Evolutionary conservation across 306 rosid genomes (phyloP), one percentile per base, ranked within the genome.

Genomic region (Inga leiocalycina): DNA sequence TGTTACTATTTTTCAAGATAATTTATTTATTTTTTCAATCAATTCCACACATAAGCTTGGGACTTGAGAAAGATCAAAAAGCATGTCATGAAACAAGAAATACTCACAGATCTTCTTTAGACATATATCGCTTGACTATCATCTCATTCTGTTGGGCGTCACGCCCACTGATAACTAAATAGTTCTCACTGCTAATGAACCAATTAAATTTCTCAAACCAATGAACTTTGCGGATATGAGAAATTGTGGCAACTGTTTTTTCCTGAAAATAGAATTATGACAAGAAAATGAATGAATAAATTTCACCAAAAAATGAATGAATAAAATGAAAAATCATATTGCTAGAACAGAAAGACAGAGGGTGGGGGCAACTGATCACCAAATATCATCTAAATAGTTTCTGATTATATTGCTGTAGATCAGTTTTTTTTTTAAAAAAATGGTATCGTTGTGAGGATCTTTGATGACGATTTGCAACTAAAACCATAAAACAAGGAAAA

Each of bases 71-170:
- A 74, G 3, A 65, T 39, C 61, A 78, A 14, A 72, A 52, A 59
- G 74, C 52, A 75, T 16, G 66, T 80, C 34, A 46, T 5, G n/a
- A 69, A 76, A 69, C 80, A 85, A 70, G 59, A 80, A 81, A 84
- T 84, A 91, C 98, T 94, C 90, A 94, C 99, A 94, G 89, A 89
- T 96, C 99, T 85, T 97, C 99, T 84, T 91, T 96, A 75, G 95
- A 91, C 99, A 96, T 96, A 88, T 96, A 94, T 67, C 99, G 97
- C 87, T 96, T 96, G 77, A 94, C 99, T 91, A 96, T 91, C 99
- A 96, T 91, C 92, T 96, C 99, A 87, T 96, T 96, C 81, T 96
- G 99, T 86, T 94, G 99, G 67, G 99, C 99, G 89, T 96, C 99
- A 74, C 97, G 95, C 74, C 99, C 99, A 73, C 99, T 96, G 85